These are phyloP conservation scores for Vaccinium vitisidaea DNA, from an alignment of 148 eudicot species.

Conservation along the genomic window DNA sequence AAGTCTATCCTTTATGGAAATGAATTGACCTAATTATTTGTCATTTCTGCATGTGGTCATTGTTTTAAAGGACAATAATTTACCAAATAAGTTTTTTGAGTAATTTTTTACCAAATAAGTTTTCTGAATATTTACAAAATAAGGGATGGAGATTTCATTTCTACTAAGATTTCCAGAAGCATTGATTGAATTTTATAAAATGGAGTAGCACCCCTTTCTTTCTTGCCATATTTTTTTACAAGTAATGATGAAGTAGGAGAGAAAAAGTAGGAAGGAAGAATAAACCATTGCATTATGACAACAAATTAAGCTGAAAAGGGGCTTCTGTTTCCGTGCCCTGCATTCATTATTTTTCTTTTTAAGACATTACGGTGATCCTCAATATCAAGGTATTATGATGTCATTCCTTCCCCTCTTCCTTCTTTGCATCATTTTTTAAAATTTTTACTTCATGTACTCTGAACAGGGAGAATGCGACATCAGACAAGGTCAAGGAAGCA, in stretches of 20 bases:
- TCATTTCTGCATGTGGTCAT: too few species aligned
- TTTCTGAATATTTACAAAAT: not conserved
- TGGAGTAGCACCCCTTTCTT: not conserved
- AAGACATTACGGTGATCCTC: not conserved
- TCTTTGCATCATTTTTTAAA: not conserved
- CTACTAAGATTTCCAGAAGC: not conserved
- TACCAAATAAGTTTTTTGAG: not conserved
- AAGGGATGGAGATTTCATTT: not conserved
- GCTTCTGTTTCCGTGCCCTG: not conserved
- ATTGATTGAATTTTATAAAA: not conserved
- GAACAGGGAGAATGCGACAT: conserved; percentile 39
- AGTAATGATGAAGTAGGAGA: not conserved
- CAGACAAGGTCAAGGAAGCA: conserved; percentile 46
- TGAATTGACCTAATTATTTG: too few species aligned
- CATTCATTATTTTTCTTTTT: not conserved
- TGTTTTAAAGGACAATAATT: too few species aligned
- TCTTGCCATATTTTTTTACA: not conserved
- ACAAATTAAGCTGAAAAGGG: not conserved
- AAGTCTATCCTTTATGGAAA: too few species aligned
- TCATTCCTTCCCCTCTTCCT: not conserved
- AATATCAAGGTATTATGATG: not conserved
- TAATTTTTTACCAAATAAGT: not conserved
- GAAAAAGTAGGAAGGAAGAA: not conserved
- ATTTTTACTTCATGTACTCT: not conserved
- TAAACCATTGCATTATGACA: not conserved